Base-by-base conservation (phyloP, 768 basidiomycete species). In the Rhizopogon roseolus region DNA sequence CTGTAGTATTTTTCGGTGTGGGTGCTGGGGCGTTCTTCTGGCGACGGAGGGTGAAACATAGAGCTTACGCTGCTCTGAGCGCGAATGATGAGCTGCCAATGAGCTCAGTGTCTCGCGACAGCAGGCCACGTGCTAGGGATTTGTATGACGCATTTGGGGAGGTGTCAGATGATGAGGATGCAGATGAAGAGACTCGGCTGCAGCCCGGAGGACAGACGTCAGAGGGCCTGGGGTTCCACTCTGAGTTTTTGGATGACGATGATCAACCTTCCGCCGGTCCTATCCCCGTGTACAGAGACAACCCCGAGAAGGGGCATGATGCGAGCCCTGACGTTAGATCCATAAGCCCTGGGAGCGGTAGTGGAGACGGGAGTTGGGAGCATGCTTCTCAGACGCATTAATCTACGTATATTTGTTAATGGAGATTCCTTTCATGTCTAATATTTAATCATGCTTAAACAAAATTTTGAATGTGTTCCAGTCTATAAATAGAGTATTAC, bases 71-170 rank as follows among this genome's bases (percentile, higher is more conserved):
- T 13, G 76, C 78, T 14, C 67, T 93, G 28, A 77, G 79, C 4
- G 81, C 64, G 22, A 81, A 78, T 32, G 88, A 89, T 50, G 87
- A 88, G 48, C 69, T 95, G 51, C 82, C 85, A 7, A 93, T 98
- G 92, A 82, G 78, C 48, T 66, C 86, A 4, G 68, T 97, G 29
- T 75, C 80, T 17, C 68, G 76, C 22, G 64, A 72, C 4, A 69
- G 73, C 28, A 61, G 76, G 22, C 73, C 78, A 37, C 77, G 85
- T 48, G 89, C 93, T 48, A 88, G 88, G 72, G 96, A 98, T 70
- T 66, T 99, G 57, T 98, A 98, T 63, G 94, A 98, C 69, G 95
- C 96, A 16, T 98, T 98, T 71, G 93, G 93, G 36, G 93, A 93
- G 64, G 79, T 85, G 27, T 88, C 86, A 29, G 93, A 92, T 56